Evolutionary conservation across 208 protist species (phyloP), one percentile per base, ranked within the genome.

Genomic region (Leishmania aethiopica): DNA sequence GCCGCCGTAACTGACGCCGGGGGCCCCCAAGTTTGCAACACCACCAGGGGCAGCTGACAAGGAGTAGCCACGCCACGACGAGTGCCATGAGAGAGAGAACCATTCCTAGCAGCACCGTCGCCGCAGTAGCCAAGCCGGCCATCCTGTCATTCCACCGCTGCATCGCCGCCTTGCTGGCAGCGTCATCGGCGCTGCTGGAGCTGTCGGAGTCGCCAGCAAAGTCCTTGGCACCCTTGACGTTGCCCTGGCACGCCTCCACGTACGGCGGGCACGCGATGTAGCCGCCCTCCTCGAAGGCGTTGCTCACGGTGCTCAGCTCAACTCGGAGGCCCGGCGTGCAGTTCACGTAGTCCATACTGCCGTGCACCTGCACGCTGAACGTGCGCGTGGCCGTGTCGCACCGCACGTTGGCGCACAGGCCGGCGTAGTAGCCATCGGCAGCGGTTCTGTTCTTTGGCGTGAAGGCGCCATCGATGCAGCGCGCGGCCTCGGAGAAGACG

Each of bases 391-490:
- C n/a, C 19, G 17, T 37, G 72, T 76, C 72, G 11, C 72, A 76
- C 72, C 8, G 45, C 47, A 76, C 49, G 72, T 76, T 60, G 49
- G 51, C 72, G n/a, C 72, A 76, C 72, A 76, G n/a, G 49, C 10
- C 72, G 49, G 28, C 10, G 13, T 40, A 75, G 7, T 0, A 32
- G 0, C 1, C 28, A 11, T 10, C 0, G 1, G 45, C 25, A 5
- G 45, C 10, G 8, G 4, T 35, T 0, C 45, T 53, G 0, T 37
- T 17, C 72, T 45, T 60, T 3, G 25, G n/a, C 32, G 0, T 19
- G 45, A 76, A 60, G 40, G 3, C 51, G 11, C 72, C 72, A 42
- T 76, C 72, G 28, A 76, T 28, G 72, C 72, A 76, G 28, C 72
- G 72, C n/a, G 72, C 49, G 0, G 72, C 49, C 10, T 76, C 42